A percentile compares a stretch with the other conserved stretches of the same genome.
Evolutionary conservation across 2,329 filamentous ascomycete species (phyloP).

Genomic region (Fusarium circinatum): DNA sequence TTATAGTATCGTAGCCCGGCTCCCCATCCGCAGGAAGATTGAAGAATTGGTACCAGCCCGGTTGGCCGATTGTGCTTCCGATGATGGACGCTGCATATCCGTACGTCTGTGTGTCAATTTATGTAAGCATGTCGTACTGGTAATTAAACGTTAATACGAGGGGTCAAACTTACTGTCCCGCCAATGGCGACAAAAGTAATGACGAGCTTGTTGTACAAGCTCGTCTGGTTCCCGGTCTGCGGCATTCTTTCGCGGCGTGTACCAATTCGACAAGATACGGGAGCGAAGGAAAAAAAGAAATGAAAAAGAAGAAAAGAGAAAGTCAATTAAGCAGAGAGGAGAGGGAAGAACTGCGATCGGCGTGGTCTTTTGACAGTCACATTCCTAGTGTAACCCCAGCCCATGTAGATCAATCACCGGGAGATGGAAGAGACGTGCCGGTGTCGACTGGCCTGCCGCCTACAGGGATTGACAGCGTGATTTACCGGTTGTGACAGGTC

Average conservation of each 20-base stretch:
- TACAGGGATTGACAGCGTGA: not conserved
- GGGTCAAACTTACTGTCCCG: conserved; percentile 41
- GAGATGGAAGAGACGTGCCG: not conserved
- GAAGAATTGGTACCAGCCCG: conserved; percentile 63
- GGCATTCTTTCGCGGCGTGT: conserved; percentile 1
- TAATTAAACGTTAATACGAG: not conserved
- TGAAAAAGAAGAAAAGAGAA: not conserved
- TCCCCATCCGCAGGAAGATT: conserved; percentile 55
- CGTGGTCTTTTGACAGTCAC: not conserved
- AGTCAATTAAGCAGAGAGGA: not conserved
- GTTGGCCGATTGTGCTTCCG: conserved; percentile 62
- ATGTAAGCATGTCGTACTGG: not conserved
- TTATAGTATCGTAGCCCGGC: conserved; percentile 56
- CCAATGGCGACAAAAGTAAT: conserved; percentile 50
- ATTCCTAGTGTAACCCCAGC: not conserved
- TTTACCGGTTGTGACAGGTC: not conserved
- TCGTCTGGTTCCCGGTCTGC: conserved; percentile 38
- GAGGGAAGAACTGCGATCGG: not conserved
- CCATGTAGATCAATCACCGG: not conserved
- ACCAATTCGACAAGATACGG: not conserved
- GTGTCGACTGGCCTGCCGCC: not conserved
- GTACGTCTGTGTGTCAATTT: conserved; percentile 53
- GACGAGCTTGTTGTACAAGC: conserved; percentile 48
- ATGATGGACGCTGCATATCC: conserved; percentile 63
- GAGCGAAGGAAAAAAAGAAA: not conserved